Base-by-base conservation (phyloP, 352 stramenopile species). In the Pythium dissimile region DNA sequence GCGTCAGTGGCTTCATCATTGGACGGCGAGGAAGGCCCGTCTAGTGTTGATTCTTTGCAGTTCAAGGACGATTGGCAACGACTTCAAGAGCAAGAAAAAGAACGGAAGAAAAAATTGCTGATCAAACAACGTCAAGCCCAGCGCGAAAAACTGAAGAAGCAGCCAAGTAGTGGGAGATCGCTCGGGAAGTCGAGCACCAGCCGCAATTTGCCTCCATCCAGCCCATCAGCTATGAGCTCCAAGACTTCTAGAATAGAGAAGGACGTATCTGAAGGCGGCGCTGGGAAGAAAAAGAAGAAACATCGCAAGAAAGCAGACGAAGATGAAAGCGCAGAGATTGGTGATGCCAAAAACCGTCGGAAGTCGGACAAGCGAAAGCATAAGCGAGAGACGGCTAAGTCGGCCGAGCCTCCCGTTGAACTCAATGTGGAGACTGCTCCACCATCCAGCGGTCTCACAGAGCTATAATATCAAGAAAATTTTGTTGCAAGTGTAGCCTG, bases 101-200 rank as follows among this genome's bases (percentile, higher is more conserved):
- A 89, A 41, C 75, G 82, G 11, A 80, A 81, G 55, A 86, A 87
- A 47, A 72, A 72, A 34, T 46, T 90, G 24, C 77, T 87, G 64
- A 48, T 77, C 16, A 92, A 90, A 37, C 82, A 92, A 43, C 72
- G 82, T 0, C 82, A 92, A 64, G 80, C 78, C 15, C 82, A 89
- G 42, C 76, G 80, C n/a, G 80, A 92, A 13, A 90, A 90, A 46
- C 44, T 88, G 11, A 86, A 86, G 53, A 89, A 89, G 42, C 74
- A 86, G 61, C 23, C 54, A 8, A 69, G 54, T 21, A 69, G 54
- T 38, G 44, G 5, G 4, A 24, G 61, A 55, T 50, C 57, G 0
- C 34, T 65, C 0, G 53, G 54, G n/a, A 66, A 71, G 31, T 16
- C 34, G 7, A 42, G 39, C 1, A 64, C 48, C 41, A 57, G 53